A percentile compares a stretch with the other conserved stretches of the same genome.
Evolutionary conservation across 306 rosid genomes (phyloP).

Genomic region (Fagus sylvatica): DNA sequence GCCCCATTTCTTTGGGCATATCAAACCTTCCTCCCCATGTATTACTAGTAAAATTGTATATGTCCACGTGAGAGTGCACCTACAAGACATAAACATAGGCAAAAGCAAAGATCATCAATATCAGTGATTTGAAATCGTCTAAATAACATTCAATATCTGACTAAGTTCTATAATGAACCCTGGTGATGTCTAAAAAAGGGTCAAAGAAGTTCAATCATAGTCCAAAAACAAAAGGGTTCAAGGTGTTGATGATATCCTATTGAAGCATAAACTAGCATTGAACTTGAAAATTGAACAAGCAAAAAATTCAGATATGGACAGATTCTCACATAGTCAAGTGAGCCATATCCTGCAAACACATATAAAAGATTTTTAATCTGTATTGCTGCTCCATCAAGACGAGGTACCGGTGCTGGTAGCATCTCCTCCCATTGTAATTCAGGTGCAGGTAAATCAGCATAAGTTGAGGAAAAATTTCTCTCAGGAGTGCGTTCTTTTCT

Average conservation of each 20-base stretch:
- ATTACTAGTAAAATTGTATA: slow-evolving; percentile 60
- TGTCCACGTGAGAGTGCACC: slow-evolving; percentile 90
- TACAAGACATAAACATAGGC: slow-evolving; percentile 26
- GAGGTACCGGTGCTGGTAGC: slow-evolving; percentile 84
- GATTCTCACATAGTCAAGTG: slow-evolving; percentile 62
- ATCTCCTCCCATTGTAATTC: slow-evolving; percentile 74
- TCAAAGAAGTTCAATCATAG: not conserved
- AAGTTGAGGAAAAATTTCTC: slow-evolving; percentile 56
- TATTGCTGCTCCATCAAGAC: slow-evolving; percentile 76
- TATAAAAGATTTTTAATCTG: slow-evolving; percentile 68
- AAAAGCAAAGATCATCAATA: slow-evolving; percentile 3
- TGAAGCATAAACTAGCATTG: not conserved
- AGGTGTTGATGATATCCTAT: not conserved
- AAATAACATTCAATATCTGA: not conserved
- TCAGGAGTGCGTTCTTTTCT: slow-evolving; percentile 23
- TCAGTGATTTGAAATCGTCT: not conserved
- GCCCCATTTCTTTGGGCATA: slow-evolving; percentile 81
- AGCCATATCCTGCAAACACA: slow-evolving; percentile 77
- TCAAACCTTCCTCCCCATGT: slow-evolving; percentile 63
- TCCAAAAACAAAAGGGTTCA: not conserved
- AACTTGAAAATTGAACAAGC: slow-evolving; percentile 1
- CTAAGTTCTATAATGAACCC: not conserved
- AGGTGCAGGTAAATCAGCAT: slow-evolving; percentile 83
- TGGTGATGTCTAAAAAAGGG: not conserved
- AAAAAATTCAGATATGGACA: not conserved